Evolutionary conservation across 495 filamentous ascomycete genomes (phyloP).

Genomic region (Neurospora sp.): DNA sequence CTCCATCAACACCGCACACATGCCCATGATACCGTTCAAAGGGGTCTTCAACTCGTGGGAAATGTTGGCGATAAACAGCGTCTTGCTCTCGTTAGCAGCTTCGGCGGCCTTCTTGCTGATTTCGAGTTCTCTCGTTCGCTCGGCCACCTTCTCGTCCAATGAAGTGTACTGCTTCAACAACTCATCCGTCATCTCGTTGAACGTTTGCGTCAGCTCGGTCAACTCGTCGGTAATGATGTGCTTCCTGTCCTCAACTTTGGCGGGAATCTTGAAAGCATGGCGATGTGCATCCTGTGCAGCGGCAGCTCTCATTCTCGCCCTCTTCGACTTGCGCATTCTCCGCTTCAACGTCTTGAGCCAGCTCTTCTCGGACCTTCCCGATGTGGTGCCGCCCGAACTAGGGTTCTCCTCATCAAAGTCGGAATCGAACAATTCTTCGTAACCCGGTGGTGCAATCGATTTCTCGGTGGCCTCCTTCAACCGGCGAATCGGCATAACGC

Average conservation of each 20-base stretch:
- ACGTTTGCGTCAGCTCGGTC: slow-evolving; percentile 74
- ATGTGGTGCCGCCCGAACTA: slow-evolving; percentile 25
- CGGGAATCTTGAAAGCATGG: slow-evolving; percentile 68
- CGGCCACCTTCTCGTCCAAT: slow-evolving; percentile 71
- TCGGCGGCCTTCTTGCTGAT: slow-evolving; percentile 85
- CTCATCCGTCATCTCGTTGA: slow-evolving; percentile 92
- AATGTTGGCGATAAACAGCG: slow-evolving; percentile 90
- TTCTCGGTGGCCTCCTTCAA: slow-evolving; percentile 69
- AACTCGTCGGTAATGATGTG: slow-evolving; percentile 76
- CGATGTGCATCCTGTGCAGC: slow-evolving; percentile 36
- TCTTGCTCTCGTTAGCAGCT: slow-evolving; percentile 88
- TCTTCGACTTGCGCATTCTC: slow-evolving; percentile 16
- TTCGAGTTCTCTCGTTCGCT: slow-evolving; percentile 75
- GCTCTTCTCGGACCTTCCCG: slow-evolving; percentile 30
- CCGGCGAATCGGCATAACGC: slow-evolving; percentile 68
- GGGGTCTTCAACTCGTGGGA: slow-evolving; percentile 91
- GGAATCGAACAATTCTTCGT: slow-evolving; percentile 36
- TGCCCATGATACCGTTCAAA: slow-evolving; percentile 84
- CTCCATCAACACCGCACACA: slow-evolving; percentile 85
- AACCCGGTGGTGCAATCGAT: slow-evolving; percentile 55
- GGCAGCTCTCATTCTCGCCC: slow-evolving; percentile 18
- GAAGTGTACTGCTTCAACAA: slow-evolving; percentile 73
- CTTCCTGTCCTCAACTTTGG: slow-evolving; percentile 64
- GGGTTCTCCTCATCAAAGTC: slow-evolving; percentile 33
- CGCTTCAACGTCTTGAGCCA: slow-evolving; percentile 24